phyloP scores from a whole-genome alignment of 306 rosid species.

The Oemleria cerasiformis region DNA sequence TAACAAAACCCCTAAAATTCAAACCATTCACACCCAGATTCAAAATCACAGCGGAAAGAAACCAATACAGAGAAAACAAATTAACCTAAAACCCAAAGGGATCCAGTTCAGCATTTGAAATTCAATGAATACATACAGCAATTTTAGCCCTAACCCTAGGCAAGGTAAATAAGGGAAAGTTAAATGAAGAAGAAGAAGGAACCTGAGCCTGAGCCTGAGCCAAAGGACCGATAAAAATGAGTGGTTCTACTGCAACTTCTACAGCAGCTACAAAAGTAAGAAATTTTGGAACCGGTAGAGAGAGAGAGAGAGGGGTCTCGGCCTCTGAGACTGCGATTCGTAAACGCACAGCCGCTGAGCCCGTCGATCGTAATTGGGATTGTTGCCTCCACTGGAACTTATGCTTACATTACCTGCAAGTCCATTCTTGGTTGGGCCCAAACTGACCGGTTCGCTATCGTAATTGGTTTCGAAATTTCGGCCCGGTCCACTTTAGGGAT shows the following conservation, averaged over 20 bases:
- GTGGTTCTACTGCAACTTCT: slow-evolving; percentile 2
- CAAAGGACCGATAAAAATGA: neutral
- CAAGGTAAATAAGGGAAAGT: neutral
- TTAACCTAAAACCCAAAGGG: neutral
- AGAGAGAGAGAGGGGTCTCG: neutral
- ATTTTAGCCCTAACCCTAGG: slow-evolving; percentile 9
- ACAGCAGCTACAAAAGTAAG: neutral
- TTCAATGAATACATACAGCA: neutral
- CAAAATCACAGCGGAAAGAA: neutral
- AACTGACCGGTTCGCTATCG: neutral
- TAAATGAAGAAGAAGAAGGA: neutral
- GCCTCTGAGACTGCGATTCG: neutral
- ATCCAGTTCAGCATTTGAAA: neutral
- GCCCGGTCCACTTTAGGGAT: neutral
- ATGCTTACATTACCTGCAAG: neutral
- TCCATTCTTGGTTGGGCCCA: neutral
- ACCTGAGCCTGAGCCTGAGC: neutral
- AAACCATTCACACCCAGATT: neutral
- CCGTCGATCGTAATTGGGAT: neutral
- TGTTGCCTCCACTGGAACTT: neutral
- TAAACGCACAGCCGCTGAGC: neutral
- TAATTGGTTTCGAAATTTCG: neutral
- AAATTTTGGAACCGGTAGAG: neutral
- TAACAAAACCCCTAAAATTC: neutral
- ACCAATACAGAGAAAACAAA: neutral